These are phyloP conservation scores for Cruciata laevipes DNA, from an alignment of 257 asterid species.

Conservation along the genomic window DNA sequence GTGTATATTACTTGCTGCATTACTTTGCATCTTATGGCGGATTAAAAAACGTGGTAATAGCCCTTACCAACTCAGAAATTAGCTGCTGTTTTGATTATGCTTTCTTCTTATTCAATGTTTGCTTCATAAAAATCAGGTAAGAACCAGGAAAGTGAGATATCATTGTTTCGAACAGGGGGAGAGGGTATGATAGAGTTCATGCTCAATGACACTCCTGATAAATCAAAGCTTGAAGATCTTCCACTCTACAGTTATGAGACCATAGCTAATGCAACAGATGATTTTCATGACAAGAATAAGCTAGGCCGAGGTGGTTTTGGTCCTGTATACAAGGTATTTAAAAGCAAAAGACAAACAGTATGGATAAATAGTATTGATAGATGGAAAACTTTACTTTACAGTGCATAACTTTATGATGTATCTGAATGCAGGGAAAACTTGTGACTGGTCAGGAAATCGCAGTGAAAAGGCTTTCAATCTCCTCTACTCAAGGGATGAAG, in stretches of 20 bases:
- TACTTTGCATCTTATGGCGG: not conserved
- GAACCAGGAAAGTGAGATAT: not conserved
- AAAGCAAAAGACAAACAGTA: no score
- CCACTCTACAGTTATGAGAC: conserved; percentile 20
- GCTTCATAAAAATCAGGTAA: not conserved
- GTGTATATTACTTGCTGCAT: not conserved
- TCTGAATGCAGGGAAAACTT: conserved; percentile 15
- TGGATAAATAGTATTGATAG: not conserved
- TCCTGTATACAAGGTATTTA: conserved; percentile 49
- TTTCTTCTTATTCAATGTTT: not conserved
- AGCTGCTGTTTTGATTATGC: not conserved
- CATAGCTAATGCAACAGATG: conserved; percentile 40
- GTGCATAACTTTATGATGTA: not conserved
- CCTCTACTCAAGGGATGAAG: conserved; percentile 42
- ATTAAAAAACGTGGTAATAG: not conserved
- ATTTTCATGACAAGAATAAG: conserved; percentile 31
- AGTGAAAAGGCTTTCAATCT: conserved; percentile 24
- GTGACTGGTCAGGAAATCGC: conserved; percentile 15
- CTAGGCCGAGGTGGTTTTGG: conserved; percentile 72
- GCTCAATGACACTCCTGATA: not conserved
- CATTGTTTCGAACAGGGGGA: not conserved
- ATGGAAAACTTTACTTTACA: no score
- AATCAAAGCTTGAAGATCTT: conserved; percentile 9
- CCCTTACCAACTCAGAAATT: not conserved
- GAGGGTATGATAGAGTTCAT: not conserved